phyloP scores from a whole-genome alignment of 441 rosid genomes.

The Populus hybrid region DNA sequence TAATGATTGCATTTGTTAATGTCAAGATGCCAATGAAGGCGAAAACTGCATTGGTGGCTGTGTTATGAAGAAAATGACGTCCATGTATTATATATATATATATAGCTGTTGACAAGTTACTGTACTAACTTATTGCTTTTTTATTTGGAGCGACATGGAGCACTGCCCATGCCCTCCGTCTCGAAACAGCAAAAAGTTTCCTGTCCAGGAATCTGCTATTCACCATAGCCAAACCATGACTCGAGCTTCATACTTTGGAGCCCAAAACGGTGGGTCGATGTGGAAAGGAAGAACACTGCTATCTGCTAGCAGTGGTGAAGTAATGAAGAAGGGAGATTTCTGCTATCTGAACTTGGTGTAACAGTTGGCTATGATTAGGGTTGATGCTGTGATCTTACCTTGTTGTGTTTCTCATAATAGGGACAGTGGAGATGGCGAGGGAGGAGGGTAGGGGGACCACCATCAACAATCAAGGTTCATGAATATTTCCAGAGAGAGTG shows the following conservation, averaged over 20 bases:
- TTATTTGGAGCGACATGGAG: background rate
- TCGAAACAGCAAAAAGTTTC: too few relatives aligned
- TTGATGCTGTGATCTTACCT: background rate
- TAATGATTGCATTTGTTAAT: background rate
- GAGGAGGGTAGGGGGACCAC: too few relatives aligned
- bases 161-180: background rate
- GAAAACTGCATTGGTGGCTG: background rate
- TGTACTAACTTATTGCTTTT: too few relatives aligned
- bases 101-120: background rate
- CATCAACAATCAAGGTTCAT: background rate
- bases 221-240: too few relatives aligned
- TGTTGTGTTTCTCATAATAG: background rate
- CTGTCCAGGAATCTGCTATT: too few relatives aligned
- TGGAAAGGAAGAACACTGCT: background rate
- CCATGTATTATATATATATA: background rate
- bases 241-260: background rate
- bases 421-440: background rate
- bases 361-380: background rate
- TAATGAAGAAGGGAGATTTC: background rate
- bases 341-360: background rate
- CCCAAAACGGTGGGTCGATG: background rate
- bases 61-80: background rate
- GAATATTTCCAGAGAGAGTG: background rate
- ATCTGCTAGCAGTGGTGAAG: background rate
- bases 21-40: background rate